Base-by-base conservation (phyloP, 345 rosid genomes). In the Passiflora organensis region DNA sequence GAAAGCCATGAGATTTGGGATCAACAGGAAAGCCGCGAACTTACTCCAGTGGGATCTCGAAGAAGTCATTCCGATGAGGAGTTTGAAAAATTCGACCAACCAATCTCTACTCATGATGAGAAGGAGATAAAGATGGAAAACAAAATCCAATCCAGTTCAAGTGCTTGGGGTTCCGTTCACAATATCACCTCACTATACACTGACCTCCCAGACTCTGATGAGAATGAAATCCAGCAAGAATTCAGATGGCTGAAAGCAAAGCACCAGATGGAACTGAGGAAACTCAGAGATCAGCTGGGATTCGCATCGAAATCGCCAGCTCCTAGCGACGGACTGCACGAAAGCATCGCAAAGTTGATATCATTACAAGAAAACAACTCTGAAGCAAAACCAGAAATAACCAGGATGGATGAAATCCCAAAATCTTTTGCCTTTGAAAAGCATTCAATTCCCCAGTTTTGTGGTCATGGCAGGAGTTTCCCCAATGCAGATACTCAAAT, bases 21-120 rank as follows among this genome's bases (percentile, higher is more conserved):
- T 72, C 79, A 81, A 56, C 95, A 73, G 10, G 97, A 82, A 67
- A 86, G 91, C 66, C 79, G 80, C 0, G 95, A 86, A 41, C 79
- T 82, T 55, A 84, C 85, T 72, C 80, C 86, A 1, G 69, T 71
- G 13, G 89, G 75, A 37, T 81, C 74, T 10, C 73, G 83, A 58
- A 75, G 62, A 24, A 78, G 77, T 65, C 72, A 75, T 56, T 79
- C 82, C 2, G 93, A 91, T 53, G 78, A 82, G 60, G 84, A 87
- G 39, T 62, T 42, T 17, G 80, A 80, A 28, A 28, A 28, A 8
- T 47, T 60, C 15, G 76, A 76, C 13, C 68, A 34, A 19, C 58
- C 66, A 17, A 59, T 65, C n/a, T 15, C 70, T 3, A 52, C 15
- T 23, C 60, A 57, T 55, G 60, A 59, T 20, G 64, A 67, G 13